Percentiles rank a stretch among this genome's conserved stretches.
Conservation (phyloP, 179 eudicot species). For the Carnegiea gigantea region DNA sequence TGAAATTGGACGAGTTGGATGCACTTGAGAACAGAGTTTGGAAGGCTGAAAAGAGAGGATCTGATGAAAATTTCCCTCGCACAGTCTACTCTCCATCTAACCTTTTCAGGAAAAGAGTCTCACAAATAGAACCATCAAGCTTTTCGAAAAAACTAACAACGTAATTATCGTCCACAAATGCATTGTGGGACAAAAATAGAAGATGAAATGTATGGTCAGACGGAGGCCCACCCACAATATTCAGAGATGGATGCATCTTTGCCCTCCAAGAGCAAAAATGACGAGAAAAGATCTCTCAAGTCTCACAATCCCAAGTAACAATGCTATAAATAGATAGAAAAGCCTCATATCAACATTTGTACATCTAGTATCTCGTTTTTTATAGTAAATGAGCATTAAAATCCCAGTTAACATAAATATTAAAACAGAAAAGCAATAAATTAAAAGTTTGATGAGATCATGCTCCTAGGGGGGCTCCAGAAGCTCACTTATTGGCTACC, state of each 20-base stretch:
- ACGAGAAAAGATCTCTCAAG: not conserved
- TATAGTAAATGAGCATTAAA: no score
- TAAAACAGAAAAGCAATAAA: no score
- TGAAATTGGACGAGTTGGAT: not conserved
- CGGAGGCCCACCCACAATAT: not conserved
- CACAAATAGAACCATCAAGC: not conserved
- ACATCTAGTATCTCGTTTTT: not conserved
- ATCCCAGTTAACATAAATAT: no score
- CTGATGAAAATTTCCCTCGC: not conserved
- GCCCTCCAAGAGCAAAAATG: not conserved
- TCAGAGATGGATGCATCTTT: not conserved
- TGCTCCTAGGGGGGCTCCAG: no score
- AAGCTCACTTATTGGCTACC: no score
- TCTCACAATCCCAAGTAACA: not conserved
- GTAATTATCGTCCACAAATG: not conserved
- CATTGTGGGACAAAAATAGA: not conserved
- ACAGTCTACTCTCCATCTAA: not conserved
- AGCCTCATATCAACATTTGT: not conserved
- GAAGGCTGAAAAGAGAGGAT: not conserved
- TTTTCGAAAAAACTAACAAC: not conserved
- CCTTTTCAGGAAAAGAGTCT: not conserved
- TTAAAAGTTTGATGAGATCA: no score
- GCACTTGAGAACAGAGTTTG: not conserved
- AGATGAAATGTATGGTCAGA: not conserved
- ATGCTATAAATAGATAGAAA: not conserved